Evolutionary conservation across 1,284 basidiomycete species (phyloP).

Genomic region (Entoloma clypeatum): DNA sequence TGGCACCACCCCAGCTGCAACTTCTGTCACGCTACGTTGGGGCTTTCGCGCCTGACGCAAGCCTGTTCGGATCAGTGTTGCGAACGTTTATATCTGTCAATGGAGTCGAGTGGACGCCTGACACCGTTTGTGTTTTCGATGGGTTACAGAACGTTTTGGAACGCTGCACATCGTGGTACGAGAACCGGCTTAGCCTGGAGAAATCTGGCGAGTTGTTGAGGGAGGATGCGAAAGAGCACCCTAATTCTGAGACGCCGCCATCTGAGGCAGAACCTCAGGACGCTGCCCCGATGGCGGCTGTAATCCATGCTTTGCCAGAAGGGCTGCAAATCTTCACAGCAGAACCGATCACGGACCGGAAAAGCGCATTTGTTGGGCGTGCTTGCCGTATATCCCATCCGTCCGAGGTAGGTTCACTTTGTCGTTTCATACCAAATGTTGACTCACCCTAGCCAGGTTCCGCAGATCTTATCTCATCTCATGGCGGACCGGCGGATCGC

Average conservation of each 20-base stretch:
- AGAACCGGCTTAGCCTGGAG: conserved; percentile 53
- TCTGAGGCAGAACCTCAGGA: conserved; percentile 14
- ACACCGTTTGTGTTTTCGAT: conserved; percentile 83
- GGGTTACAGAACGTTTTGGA: conserved; percentile 79
- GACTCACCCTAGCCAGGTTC: conserved; percentile 45
- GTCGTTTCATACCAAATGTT: background rate
- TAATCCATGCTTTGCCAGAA: conserved; percentile 42
- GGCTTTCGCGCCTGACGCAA: conserved; percentile 66
- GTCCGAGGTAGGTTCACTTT: conserved; percentile 50
- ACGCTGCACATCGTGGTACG: conserved; percentile 68
- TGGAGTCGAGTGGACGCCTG: conserved; percentile 72
- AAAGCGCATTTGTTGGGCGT: conserved; percentile 80
- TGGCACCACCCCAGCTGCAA: conserved; percentile 77
- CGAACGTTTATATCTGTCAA: conserved; percentile 78
- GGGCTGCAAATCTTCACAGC: conserved; percentile 64
- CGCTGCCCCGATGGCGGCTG: conserved; percentile 14
- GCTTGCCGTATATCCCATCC: conserved; percentile 78
- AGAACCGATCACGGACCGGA: conserved; percentile 79
- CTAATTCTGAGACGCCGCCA: conserved; percentile 10
- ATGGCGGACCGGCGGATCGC: conserved; percentile 71
- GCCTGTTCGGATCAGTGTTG: conserved; percentile 73
- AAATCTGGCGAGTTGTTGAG: conserved; percentile 55
- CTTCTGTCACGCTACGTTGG: conserved; percentile 86
- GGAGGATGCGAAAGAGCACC: conserved; percentile 45
- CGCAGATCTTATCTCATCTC: conserved; percentile 67